phyloP scores from a whole-genome alignment of 108 stramenopile genomes.

The Fragilaria crotonensis region DNA sequence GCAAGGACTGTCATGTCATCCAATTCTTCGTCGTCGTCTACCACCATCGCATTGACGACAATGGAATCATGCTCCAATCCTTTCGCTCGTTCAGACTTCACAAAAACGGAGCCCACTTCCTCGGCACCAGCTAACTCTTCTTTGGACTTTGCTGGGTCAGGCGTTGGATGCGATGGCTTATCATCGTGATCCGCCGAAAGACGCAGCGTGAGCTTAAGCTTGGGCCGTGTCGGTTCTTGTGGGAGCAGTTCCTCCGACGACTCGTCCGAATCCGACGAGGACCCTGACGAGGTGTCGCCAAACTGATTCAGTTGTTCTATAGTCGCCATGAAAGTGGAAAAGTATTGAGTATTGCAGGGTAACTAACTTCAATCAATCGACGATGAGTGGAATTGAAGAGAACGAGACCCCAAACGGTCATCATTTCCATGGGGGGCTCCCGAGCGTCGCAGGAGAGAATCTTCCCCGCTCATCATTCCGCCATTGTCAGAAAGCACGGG shows the following conservation, averaged over 20 bases:
- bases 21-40: constrained; percentile 22
- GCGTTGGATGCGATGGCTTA: not conserved
- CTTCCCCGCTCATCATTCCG: too few relatives aligned
- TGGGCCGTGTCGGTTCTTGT: not conserved
- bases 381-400: too few relatives aligned
- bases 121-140: not conserved
- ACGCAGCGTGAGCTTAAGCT: not conserved
- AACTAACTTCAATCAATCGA: too few relatives aligned
- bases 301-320: not conserved
- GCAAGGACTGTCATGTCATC: constrained; percentile 1
- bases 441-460: too few relatives aligned
- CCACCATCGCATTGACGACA: constrained; percentile 14
- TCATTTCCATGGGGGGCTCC: too few relatives aligned
- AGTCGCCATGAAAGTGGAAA: too few relatives aligned
- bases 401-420: too few relatives aligned
- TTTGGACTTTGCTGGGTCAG: not conserved
- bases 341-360: too few relatives aligned
- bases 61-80: constrained; percentile 3
- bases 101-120: not conserved
- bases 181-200: not conserved
- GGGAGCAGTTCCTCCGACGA: not conserved
- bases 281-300: not conserved
- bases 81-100: not conserved
- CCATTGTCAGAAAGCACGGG: too few relatives aligned
- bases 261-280: not conserved